Base-by-base conservation (phyloP, 2,329 filamentous ascomycete genomes). In the Colletotrichum musae region DNA sequence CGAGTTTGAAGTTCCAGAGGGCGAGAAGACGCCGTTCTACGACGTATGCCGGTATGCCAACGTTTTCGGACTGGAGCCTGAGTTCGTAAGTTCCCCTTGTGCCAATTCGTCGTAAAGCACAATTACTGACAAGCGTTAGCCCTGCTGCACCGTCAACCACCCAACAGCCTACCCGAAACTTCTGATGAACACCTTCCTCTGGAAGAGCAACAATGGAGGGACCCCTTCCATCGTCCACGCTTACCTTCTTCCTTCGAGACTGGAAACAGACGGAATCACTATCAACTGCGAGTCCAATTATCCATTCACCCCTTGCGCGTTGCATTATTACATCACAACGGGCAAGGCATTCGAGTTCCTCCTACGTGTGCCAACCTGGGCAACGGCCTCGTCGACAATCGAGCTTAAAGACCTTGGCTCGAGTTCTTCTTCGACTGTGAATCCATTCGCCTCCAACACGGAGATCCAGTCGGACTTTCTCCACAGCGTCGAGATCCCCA, bases 71-170 rank as follows among this genome's bases (percentile, higher is more conserved):
- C 77, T 88, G 15, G 86, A 87, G 64, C 84, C 85, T 2, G 81
- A 86, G 41, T 88, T 79, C 60, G 71, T 73, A 41, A 59, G 69
- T 59, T n/a, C 4, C n/a, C 4, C 12, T 15, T 16, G 10, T 48
- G 13, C 3, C 2, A 24, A 32, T 9, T 32, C 7, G 28, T 9
- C 28, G 6, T 9, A 2, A 32, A 36, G 9, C 7, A 36, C 32
- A 6, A 10, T 24, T n/a, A n/a, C 12, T 21, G 7, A 0, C 16
- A 26, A 32, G 3, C 10, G 13, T 52, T 63, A 79, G 53, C 84
- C 84, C 1, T 89, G 87, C 76, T 89, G 87, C 72, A 88, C 87
- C 1, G 87, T 89, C 68, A 89, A 89, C 66, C 86, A 89, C 71
- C 84, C 83, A 1, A 86, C 89, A 72, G 88, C 85, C 9, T 87